Evolutionary conservation across 257 asterid species (phyloP).

Genomic region (Rehmannia glutinosa): DNA sequence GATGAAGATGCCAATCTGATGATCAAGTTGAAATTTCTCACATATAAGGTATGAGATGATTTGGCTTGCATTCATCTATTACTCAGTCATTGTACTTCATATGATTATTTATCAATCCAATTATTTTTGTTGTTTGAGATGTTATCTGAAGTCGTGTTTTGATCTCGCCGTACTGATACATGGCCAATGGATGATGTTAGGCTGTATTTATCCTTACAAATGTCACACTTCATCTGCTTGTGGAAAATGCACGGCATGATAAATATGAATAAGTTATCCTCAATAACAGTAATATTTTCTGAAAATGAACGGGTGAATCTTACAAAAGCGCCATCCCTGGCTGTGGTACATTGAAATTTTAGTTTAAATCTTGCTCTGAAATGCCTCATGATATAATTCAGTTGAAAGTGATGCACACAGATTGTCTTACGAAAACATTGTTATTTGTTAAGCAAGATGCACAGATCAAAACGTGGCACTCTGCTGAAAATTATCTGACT

Average conservation of each 20-base stretch:
- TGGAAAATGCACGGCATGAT: not conserved
- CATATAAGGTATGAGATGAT: slow-evolving; percentile 68
- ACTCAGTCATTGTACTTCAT: not conserved
- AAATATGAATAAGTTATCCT: not conserved
- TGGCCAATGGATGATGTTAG: not conserved
- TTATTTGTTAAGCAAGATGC: not conserved
- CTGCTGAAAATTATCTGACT: too few relatives aligned
- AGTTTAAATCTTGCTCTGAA: not conserved
- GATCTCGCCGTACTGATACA: too few relatives aligned
- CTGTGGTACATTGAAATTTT: not conserved
- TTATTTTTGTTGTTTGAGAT: slow-evolving; percentile 12
- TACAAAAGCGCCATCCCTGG: not conserved
- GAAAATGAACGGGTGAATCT: not conserved
- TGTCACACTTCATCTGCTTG: not conserved
- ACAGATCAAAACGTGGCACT: too few relatives aligned
- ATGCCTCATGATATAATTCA: not conserved
- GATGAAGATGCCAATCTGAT: slow-evolving; percentile 99
- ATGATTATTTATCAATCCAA: not conserved
- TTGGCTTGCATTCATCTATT: slow-evolving; percentile 9
- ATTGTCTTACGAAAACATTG: not conserved
- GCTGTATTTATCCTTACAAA: not conserved
- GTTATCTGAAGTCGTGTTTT: slow-evolving; percentile 7
- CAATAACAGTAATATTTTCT: not conserved
- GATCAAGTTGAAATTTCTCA: slow-evolving; percentile 94
- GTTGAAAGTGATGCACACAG: not conserved